phyloP scores from a whole-genome alignment of 1,139 yeast species.

The Pichia sp. region DNA sequence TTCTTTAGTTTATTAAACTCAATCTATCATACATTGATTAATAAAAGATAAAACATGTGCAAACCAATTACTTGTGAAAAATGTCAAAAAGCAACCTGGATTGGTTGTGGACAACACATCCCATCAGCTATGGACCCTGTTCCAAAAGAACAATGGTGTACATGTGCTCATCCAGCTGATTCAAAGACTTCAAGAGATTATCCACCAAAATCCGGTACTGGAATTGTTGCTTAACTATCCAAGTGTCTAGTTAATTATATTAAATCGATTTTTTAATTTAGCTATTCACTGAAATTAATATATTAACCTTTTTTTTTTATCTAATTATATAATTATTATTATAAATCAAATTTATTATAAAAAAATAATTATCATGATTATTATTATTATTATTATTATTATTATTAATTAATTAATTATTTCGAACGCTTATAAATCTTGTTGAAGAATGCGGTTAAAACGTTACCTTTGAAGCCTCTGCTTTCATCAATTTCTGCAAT shows the following conservation, averaged over 20 bases:
- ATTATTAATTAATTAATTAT: conserved; percentile 31
- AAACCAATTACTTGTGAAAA: conserved; percentile 22
- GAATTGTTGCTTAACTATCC: conserved; percentile 13
- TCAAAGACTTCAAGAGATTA: conserved; percentile 24
- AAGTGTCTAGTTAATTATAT: too few species aligned
- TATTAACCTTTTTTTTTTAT: not conserved
- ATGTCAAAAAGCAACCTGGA: conserved; percentile 33
- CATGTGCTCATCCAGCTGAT: conserved; percentile 26
- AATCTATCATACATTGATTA: too few species aligned
- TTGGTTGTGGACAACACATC: conserved; percentile 43
- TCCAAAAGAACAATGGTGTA: conserved; percentile 35
- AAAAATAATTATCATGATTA: too few species aligned
- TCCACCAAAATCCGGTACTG: conserved; percentile 30
- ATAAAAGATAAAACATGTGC: conserved; percentile 20
- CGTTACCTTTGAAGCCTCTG: conserved; percentile 85
- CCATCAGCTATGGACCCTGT: conserved; percentile 35
- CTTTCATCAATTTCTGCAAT: conserved; percentile 77
- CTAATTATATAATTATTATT: not conserved
- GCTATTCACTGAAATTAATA: too few species aligned
- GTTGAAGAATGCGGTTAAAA: conserved; percentile 72
- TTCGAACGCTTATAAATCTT: conserved; percentile 93
- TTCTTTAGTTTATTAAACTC: too few species aligned
- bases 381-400: too few species aligned
- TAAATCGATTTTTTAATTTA: too few species aligned
- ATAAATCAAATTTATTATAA: not conserved